Conservation (phyloP, 257 asterid genomes). For the Nicotiana otophora region DNA sequence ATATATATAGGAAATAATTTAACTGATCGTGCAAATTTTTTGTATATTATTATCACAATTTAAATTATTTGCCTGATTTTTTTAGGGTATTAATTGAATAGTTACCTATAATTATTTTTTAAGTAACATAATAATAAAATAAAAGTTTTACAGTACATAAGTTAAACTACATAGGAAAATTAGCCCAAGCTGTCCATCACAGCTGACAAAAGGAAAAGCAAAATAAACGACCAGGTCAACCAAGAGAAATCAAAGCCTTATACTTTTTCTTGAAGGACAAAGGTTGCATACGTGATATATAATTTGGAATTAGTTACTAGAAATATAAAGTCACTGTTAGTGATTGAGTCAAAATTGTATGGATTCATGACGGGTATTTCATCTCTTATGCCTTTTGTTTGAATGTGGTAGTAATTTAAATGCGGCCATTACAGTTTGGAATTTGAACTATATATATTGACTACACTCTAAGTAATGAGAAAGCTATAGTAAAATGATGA, state of each 20-base stretch:
- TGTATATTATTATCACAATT: not conserved
- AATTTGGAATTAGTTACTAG: not conserved
- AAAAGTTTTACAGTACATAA: no score
- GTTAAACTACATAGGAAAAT: not conserved
- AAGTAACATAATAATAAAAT: no score
- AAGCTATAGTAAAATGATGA: not conserved
- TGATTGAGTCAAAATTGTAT: slow-evolving; percentile 5
- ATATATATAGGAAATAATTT: no score
- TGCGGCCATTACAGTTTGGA: not conserved
- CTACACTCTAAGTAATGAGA: not conserved
- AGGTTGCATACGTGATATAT: not conserved
- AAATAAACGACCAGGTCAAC: not conserved
- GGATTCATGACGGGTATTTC: slow-evolving; percentile 2
- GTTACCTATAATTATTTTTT: no score
- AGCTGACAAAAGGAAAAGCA: not conserved
- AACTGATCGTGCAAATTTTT: no score
- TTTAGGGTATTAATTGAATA: no score
- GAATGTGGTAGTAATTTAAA: not conserved
- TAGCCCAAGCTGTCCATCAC: not conserved
- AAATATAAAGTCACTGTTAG: not conserved
- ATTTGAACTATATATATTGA: not conserved
- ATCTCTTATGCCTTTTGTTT: not conserved
- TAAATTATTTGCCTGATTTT: not conserved
- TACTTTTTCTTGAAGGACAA: not conserved
- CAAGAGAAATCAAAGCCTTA: not conserved